These are phyloP conservation scores for Elongisporangium prolatum DNA, from an alignment of 352 stramenopile genomes.

Conservation along the genomic window DNA sequence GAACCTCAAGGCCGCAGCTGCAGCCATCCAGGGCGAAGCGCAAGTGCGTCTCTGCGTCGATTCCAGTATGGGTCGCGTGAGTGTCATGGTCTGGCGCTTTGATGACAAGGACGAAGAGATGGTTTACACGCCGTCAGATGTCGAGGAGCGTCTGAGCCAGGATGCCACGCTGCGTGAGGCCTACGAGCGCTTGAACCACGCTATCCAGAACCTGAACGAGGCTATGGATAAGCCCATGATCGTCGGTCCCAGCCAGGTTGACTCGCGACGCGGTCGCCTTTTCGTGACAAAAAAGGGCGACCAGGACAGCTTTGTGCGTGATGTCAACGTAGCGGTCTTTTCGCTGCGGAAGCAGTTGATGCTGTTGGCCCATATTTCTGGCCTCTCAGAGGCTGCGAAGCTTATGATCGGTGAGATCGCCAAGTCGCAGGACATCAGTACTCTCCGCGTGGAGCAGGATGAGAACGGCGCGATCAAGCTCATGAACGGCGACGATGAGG, in stretches of 20 bases:
- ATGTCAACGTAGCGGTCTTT: slow-evolving; percentile 13
- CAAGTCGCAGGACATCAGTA: slow-evolving; percentile 35
- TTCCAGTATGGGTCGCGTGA: slow-evolving; percentile 10
- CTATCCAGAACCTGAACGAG: slow-evolving; percentile 25
- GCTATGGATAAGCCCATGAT: slow-evolving; percentile 28
- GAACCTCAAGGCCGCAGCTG: slow-evolving; percentile 42
- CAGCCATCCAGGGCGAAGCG: slow-evolving; percentile 42
- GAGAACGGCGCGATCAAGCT: slow-evolving; percentile 38
- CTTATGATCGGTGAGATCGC: slow-evolving; percentile 39
- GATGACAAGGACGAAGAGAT: slow-evolving; percentile 40
- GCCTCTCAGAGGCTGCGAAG: slow-evolving; percentile 23
- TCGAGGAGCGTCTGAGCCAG: slow-evolving; percentile 15
- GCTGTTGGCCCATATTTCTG: slow-evolving; percentile 25
- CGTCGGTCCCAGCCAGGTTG: slow-evolving; percentile 20
- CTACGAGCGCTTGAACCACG: slow-evolving; percentile 17
- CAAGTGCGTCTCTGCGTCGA: slow-evolving; percentile 27
- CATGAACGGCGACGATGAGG: slow-evolving; percentile 36
- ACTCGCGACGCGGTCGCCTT: slow-evolving; percentile 31
- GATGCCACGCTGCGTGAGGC: slow-evolving; percentile 19
- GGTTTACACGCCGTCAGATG: slow-evolving; percentile 16
- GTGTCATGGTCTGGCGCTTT: slow-evolving; percentile 36
- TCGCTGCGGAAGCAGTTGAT: slow-evolving; percentile 39
- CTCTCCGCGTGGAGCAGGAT: slow-evolving; percentile 26
- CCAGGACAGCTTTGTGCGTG: neutral
- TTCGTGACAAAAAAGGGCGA: slow-evolving; percentile 19